These are phyloP conservation scores for Chrysochromulina tobinii DNA, from an alignment of 78 protist species.

Conservation along the genomic window DNA sequence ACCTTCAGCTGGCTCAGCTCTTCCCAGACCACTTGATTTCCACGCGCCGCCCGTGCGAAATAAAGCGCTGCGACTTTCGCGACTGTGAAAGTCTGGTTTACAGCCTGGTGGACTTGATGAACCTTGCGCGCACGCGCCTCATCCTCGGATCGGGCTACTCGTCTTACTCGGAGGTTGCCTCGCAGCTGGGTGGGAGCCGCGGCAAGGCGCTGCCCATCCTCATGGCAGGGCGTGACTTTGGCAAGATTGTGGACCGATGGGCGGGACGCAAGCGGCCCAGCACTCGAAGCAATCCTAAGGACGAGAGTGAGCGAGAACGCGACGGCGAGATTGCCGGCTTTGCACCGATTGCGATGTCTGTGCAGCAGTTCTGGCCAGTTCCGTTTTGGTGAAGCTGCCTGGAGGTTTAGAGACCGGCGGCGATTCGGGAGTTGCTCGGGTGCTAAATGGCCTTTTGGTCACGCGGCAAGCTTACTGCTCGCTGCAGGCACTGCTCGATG, in stretches of 20 bases:
- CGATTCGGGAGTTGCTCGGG: no score
- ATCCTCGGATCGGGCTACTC: conserved; percentile 5
- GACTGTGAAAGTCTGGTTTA: neutral
- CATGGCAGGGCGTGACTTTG: conserved; percentile 16
- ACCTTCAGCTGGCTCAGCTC: neutral
- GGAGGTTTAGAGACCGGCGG: no score
- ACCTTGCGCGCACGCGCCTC: neutral
- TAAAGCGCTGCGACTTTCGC: neutral
- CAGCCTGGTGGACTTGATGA: neutral
- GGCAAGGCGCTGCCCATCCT: neutral
- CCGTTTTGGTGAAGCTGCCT: no score
- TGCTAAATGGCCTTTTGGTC: no score
- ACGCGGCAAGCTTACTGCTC: no score
- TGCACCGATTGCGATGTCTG: no score
- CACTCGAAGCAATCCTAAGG: no score
- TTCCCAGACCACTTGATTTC: neutral
- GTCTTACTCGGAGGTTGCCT: conserved; percentile 6
- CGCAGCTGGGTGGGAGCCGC: neutral
- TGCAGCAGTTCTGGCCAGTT: no score
- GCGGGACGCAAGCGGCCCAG: no score
- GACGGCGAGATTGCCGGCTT: no score
- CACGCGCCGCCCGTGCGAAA: neutral
- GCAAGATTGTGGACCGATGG: neutral
- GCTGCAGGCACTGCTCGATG: no score
- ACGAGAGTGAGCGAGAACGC: no score